Evolutionary conservation across 2,329 filamentous ascomycete species (phyloP), one percentile per base, ranked within the genome.

Genomic region (Gaeumannomyces tritici): DNA sequence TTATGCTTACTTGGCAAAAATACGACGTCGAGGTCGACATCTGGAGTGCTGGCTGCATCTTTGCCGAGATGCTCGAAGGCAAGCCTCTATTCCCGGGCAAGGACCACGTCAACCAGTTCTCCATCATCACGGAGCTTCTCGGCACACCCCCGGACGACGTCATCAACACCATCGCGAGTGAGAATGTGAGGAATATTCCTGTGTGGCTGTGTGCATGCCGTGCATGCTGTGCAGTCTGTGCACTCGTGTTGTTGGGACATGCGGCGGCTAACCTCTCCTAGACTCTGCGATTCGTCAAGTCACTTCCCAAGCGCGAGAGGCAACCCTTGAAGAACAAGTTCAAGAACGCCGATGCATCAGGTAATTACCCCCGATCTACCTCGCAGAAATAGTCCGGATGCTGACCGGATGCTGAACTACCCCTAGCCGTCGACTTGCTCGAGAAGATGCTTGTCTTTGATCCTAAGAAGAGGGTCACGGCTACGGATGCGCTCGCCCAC

Each of bases 1-100:
- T 99, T 74, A 99, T 99, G 95, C 91, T 99, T 73, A 98, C 95
- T 67, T 99, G 95, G 95, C 95, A 99, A 81, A 99, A 99, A 80
- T 99, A 99, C 78, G 95, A 99, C 70, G 88, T 98, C 59, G 95
- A 98, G 79, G 95, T 99, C 63, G 95, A 99, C 74, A 96, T 99
- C 73, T 99, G 95, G 95, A 98, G 95, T 74, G 93, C 93, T 24
- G 95, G 95, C 65, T 99, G 95, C 78, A 99, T 99, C 73, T 98
- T 99, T 70, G 95, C 95, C 55, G 95, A 99, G 79, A 99, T 99
- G 95, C 84, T 99, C 64, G 93, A 97, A 79, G 95, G 95, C 73
- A 98, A 98, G 80, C 95, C 95, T 35, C 80, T 99, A 27, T 99
- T 99, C 82, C 95, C 95, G 0, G 95, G 95, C 74, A 99, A 99